A percentile compares a stretch with the other conserved stretches of the same genome.
phyloP scores from a whole-genome alignment of 148 eudicot species.

The Simmondsia chinensis region DNA sequence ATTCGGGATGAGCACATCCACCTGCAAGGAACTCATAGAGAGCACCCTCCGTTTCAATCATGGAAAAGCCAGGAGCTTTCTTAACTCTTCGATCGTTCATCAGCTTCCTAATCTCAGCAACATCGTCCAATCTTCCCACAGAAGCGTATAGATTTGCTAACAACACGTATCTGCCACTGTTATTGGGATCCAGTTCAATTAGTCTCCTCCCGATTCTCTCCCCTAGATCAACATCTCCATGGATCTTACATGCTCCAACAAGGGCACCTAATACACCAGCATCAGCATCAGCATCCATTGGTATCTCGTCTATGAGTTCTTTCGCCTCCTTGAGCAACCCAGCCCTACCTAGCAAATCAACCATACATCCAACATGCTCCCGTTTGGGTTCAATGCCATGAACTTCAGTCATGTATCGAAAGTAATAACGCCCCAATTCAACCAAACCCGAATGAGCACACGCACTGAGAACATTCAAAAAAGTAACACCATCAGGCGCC shows the following conservation, averaged over 20 bases:
- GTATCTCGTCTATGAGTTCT: conserved; percentile 44
- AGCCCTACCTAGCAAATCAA: conserved; percentile 62
- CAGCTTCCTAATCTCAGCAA: conserved; percentile 45
- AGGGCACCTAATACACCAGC: conserved; percentile 62
- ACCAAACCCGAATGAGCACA: conserved; percentile 70
- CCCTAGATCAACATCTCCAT: conserved; percentile 43
- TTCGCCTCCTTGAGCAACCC: conserved; percentile 52
- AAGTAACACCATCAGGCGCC: conserved; percentile 50
- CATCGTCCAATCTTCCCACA: conserved; percentile 60
- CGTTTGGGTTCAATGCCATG: conserved; percentile 39
- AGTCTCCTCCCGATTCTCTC: conserved; percentile 44
- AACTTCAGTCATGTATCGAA: conserved; percentile 38
- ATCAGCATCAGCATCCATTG: conserved; percentile 50
- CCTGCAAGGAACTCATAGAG: conserved; percentile 54
- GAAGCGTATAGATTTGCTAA: conserved; percentile 55
- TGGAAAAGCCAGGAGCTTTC: conserved; percentile 43
- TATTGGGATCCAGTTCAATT: conserved; percentile 50
- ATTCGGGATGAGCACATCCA: conserved; percentile 44
- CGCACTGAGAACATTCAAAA: conserved; percentile 54
- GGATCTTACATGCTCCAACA: conserved; percentile 67
- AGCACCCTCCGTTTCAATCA: conserved; percentile 42
- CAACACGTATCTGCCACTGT: conserved; percentile 62
- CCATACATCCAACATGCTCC: conserved; percentile 74
- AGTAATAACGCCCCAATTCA: conserved; percentile 45
- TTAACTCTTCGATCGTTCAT: conserved; percentile 63